phyloP scores from a whole-genome alignment of 129 eudicot genomes.

The Scalesia atractyloides region DNA sequence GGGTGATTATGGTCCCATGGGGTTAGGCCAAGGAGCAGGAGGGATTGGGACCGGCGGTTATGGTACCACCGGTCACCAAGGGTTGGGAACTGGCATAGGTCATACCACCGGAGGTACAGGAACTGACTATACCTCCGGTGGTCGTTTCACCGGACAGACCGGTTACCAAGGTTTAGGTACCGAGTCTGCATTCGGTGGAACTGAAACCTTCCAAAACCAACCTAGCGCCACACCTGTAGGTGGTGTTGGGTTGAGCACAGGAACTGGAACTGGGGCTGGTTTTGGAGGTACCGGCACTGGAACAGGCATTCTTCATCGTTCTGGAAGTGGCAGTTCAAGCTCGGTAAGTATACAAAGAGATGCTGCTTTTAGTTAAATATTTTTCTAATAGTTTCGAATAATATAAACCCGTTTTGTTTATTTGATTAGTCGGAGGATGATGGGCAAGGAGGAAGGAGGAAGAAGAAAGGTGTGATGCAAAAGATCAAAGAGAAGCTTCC shows the following conservation, averaged over 20 bases:
- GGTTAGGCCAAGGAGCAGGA: background rate
- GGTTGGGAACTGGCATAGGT: background rate
- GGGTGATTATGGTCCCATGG: slow-evolving; percentile 40
- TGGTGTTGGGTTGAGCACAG: background rate
- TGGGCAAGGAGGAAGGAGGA: slow-evolving; percentile 60
- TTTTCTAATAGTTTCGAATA: background rate
- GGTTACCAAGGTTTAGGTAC: background rate
- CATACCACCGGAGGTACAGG: background rate
- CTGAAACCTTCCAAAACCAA: slow-evolving; percentile 24
- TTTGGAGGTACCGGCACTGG: background rate
- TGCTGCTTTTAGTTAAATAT: background rate
- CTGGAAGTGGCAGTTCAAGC: slow-evolving; percentile 64
- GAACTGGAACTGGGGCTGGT: background rate
- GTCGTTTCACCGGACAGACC: no score
- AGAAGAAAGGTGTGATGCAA: slow-evolving; percentile 61
- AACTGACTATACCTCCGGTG: background rate
- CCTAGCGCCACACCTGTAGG: slow-evolving; percentile 27
- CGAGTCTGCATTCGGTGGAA: slow-evolving; percentile 2
- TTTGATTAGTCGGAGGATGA: slow-evolving; percentile 63
- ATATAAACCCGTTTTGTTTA: background rate
- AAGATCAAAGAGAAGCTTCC: slow-evolving; percentile 67
- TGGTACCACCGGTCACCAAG: slow-evolving; percentile 20
- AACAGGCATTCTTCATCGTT: slow-evolving; percentile 46
- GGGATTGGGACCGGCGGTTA: background rate
- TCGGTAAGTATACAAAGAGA: slow-evolving; percentile 34